Evolutionary conservation across 148 eudicot genomes (phyloP).

Genomic region (Polygonum maritimum): DNA sequence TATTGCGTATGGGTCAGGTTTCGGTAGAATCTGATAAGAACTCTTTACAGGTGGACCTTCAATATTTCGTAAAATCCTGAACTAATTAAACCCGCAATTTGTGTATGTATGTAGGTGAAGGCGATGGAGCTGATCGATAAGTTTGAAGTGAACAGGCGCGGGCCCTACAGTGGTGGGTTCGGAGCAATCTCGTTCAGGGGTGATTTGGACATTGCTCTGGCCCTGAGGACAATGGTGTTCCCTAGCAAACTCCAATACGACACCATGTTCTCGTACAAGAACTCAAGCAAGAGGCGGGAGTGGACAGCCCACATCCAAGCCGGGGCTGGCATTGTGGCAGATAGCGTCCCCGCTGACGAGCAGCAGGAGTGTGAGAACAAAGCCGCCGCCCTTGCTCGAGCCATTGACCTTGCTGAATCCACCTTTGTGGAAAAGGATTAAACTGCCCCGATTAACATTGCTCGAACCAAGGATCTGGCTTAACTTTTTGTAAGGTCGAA

Average conservation of each 20-base stretch:
- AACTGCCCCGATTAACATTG: slow-evolving; percentile 19
- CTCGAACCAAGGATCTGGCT: neutral
- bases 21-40: too few species aligned
- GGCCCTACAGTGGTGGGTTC: slow-evolving; percentile 97
- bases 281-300: slow-evolving; percentile 42
- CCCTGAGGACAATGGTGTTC: slow-evolving; percentile 89
- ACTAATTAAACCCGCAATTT: too few species aligned
- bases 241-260: slow-evolving; percentile 52
- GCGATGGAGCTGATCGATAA: slow-evolving; percentile 95
- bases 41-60: too few species aligned
- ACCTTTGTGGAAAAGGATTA: slow-evolving; percentile 50
- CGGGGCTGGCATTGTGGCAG: slow-evolving; percentile 97
- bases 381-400: slow-evolving; percentile 91
- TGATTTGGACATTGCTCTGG: slow-evolving; percentile 91
- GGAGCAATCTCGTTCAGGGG: slow-evolving; percentile 93
- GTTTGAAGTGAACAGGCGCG: slow-evolving; percentile 82
- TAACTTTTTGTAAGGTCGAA: neutral
- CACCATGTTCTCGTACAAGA: slow-evolving; percentile 80
- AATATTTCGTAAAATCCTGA: too few species aligned
- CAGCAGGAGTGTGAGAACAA: slow-evolving; percentile 93
- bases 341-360: slow-evolving; percentile 84
- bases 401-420: slow-evolving; percentile 95
- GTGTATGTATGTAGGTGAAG: slow-evolving; percentile 47
- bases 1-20: too few species aligned
- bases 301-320: slow-evolving; percentile 98